Percentiles rank a stretch among this genome's conserved stretches.
Evolutionary conservation across 1,139 yeast genomes (phyloP).

Genomic region (Diutina mesorugosa): DNA sequence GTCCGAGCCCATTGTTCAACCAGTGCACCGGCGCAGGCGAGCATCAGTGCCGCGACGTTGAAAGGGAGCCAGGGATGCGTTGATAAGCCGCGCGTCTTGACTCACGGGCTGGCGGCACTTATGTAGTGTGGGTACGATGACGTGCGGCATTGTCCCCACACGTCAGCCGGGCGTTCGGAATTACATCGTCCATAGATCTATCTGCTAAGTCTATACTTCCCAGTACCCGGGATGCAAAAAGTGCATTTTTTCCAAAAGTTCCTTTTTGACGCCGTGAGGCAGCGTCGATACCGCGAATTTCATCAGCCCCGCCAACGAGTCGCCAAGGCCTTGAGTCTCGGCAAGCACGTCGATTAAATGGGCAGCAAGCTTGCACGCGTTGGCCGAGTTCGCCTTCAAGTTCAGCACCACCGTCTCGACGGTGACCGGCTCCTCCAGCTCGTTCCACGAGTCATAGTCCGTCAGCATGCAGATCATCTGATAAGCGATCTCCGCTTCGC

Average conservation of each 20-base stretch:
- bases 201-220: slow-evolving; percentile 19
- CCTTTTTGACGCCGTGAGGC: slow-evolving; percentile 63
- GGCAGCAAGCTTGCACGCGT: slow-evolving; percentile 71
- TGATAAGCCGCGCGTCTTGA: not conserved
- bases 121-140: no score
- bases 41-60: not conserved
- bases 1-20: not conserved
- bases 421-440: slow-evolving; percentile 87
- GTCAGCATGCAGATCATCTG: slow-evolving; percentile 99
- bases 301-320: slow-evolving; percentile 63
- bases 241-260: slow-evolving; percentile 67
- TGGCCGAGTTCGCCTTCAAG: slow-evolving; percentile 73
- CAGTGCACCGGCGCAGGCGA: not conserved
- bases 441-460: slow-evolving; percentile 98
- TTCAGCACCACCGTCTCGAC: slow-evolving; percentile 93
- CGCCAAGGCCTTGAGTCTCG: slow-evolving; percentile 40
- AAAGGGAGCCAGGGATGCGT: not conserved
- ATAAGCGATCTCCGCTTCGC: slow-evolving; percentile 93
- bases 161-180: no score
- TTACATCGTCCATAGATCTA: not conserved
- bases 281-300: slow-evolving; percentile 72
- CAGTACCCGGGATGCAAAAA: slow-evolving; percentile 91
- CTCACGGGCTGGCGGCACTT: not conserved
- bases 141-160: no score
- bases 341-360: slow-evolving; percentile 56